A percentile compares a stretch with the other conserved stretches of the same genome.
Conservation (phyloP, 352 stramenopile species). For the Albugo laibachii region DNA sequence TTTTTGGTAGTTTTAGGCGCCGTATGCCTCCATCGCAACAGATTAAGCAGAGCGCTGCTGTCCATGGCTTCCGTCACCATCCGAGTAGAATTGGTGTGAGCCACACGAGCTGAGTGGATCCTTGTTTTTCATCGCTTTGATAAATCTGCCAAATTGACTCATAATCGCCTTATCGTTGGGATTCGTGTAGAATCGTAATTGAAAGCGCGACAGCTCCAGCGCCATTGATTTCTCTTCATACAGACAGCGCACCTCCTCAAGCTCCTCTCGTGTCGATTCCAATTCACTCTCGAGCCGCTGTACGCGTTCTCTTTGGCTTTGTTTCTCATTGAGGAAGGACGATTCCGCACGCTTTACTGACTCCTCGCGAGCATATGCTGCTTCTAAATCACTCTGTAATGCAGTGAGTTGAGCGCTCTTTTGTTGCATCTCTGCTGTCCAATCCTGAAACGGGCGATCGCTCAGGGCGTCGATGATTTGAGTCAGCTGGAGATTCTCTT, state of each 20-base stretch:
- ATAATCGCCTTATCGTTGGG: constrained; percentile 23
- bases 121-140: constrained; percentile 21
- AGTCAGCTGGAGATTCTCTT: constrained; percentile 33
- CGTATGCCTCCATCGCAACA: too few species aligned
- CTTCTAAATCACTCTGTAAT: constrained; percentile 16
- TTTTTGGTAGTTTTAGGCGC: too few species aligned
- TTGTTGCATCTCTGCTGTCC: constrained; percentile 18
- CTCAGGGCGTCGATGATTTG: constrained; percentile 22
- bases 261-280: constrained; percentile 7
- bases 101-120: too few species aligned
- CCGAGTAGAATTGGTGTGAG: too few species aligned
- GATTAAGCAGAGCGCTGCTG: too few species aligned
- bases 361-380: constrained; percentile 2
- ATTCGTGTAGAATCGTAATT: constrained; percentile 32
- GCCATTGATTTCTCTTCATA: constrained; percentile 18
- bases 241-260: neutral
- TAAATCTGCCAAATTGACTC: constrained; percentile 20
- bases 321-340: constrained; percentile 9
- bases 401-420: constrained; percentile 27
- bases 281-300: constrained; percentile 7
- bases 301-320: constrained; percentile 4
- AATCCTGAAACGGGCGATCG: constrained; percentile 23
- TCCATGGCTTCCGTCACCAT: too few species aligned
- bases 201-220: constrained; percentile 26
- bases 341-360: constrained; percentile 8